Evolutionary conservation across 2,329 filamentous ascomycete genomes (phyloP).

Genomic region (Neonectria faginata): DNA sequence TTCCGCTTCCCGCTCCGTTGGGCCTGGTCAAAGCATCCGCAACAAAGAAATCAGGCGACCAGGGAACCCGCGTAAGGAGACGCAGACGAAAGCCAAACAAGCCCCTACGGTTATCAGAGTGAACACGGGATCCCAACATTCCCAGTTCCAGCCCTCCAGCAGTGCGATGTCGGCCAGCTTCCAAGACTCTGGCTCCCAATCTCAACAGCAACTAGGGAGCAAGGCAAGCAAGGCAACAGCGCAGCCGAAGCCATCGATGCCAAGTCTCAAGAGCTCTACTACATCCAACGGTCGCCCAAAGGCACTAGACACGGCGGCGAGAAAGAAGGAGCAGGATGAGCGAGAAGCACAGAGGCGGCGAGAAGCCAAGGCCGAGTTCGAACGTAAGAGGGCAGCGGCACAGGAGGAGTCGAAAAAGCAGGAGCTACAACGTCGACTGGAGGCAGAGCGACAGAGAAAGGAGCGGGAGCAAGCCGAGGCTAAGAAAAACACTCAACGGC

Average conservation of each 20-base stretch:
- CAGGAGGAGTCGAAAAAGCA: constrained; percentile 74
- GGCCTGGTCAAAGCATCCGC: constrained; percentile 60
- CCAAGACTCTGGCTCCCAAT: constrained; percentile 59
- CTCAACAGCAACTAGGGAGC: constrained; percentile 62
- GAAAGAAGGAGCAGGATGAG: constrained; percentile 88
- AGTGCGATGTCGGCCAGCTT: constrained; percentile 67
- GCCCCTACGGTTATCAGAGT: constrained; percentile 78
- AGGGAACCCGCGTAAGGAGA: constrained; percentile 71
- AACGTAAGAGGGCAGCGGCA: constrained; percentile 76
- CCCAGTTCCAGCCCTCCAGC: constrained; percentile 70
- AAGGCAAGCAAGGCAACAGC: constrained; percentile 77
- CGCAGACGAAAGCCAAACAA: constrained; percentile 69
- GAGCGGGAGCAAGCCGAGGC: constrained; percentile 72
- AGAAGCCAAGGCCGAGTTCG: constrained; percentile 83
- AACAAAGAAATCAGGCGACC: constrained; percentile 69
- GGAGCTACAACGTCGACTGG: constrained; percentile 69
- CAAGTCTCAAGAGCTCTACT: constrained; percentile 69
- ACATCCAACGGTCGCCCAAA: constrained; percentile 74
- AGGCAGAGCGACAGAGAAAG: constrained; percentile 71
- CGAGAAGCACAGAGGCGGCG: constrained; percentile 81
- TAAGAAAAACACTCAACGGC: constrained; percentile 74
- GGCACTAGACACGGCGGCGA: constrained; percentile 79
- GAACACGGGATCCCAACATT: constrained; percentile 72
- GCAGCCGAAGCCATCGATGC: constrained; percentile 66
- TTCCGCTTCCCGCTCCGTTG: constrained; percentile 65